These are phyloP conservation scores for Esteya vermicola DNA, from an alignment of 2,329 filamentous ascomycete species.

Conservation along the genomic window DNA sequence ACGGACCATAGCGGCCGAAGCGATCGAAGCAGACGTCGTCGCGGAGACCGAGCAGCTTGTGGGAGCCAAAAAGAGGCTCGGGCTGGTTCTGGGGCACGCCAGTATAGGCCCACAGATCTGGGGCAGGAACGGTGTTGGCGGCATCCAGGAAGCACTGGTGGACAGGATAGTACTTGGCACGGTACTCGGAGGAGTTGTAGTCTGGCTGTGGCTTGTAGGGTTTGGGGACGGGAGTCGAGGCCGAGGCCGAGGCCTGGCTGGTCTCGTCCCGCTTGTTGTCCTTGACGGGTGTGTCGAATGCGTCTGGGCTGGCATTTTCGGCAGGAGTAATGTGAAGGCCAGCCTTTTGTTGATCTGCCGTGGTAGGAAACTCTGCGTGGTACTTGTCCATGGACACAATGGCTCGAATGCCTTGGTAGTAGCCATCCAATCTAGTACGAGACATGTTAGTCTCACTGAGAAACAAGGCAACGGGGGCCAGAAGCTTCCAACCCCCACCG, in stretches of 20 bases:
- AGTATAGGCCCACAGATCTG: conserved; percentile 50
- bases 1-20: conserved; percentile 71
- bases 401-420: conserved; percentile 63
- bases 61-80: conserved; percentile 62
- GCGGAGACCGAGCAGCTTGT: conserved; percentile 57
- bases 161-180: conserved; percentile 34
- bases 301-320: too few relatives aligned
- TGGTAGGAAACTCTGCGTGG: conserved; percentile 57
- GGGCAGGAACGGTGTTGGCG: conserved; percentile 39
- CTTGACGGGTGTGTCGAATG: too few relatives aligned
- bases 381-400: conserved; percentile 51
- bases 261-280: too few relatives aligned
- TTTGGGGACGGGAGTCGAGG: conserved; percentile 23
- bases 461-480: background rate
- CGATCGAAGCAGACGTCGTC: conserved; percentile 80
- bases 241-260: too few relatives aligned
- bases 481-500: too few relatives aligned
- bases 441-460: background rate
- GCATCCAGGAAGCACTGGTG: conserved; percentile 50
- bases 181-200: conserved; percentile 43
- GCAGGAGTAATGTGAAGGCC: conserved; percentile 1
- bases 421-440: conserved; percentile 68
- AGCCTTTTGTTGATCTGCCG: conserved; percentile 9
- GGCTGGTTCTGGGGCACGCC: conserved; percentile 49
- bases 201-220: conserved; percentile 57